These are phyloP conservation scores for Fraxinus greggii DNA, from an alignment of 305 asterid species.

Conservation along the genomic window DNA sequence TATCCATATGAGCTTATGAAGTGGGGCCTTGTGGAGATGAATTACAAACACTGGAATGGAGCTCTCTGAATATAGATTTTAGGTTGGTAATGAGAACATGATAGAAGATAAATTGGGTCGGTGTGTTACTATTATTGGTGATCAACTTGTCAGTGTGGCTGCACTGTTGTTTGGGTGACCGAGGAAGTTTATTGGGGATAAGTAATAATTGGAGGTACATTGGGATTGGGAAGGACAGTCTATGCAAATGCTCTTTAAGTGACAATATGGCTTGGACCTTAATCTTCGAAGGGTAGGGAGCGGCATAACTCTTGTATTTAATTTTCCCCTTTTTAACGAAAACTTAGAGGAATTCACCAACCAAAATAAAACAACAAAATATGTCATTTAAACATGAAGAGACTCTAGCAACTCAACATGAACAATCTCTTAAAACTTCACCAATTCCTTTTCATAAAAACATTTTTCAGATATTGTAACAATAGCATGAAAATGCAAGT, in stretches of 20 bases:
- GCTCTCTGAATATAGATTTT: background rate
- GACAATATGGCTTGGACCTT: background rate
- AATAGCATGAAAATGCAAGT: conserved; percentile 13
- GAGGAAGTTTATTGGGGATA: background rate
- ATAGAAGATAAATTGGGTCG: background rate
- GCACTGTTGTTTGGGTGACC: background rate
- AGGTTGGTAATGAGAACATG: background rate
- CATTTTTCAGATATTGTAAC: background rate
- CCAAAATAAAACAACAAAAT: background rate
- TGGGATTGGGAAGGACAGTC: background rate
- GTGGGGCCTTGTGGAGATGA: background rate
- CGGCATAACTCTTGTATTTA: background rate
- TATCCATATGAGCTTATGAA: background rate
- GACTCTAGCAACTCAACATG: background rate
- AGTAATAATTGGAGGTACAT: background rate
- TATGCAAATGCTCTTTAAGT: background rate
- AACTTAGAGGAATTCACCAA: background rate
- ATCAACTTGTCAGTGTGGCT: background rate
- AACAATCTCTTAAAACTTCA: background rate
- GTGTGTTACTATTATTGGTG: background rate
- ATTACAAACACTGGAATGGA: background rate
- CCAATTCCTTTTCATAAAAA: background rate
- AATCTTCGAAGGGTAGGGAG: background rate
- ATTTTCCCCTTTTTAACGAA: background rate
- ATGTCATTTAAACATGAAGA: background rate